These are phyloP conservation scores for Collybiopsis luxurians DNA, from an alignment of 768 basidiomycete genomes.

Conservation along the genomic window DNA sequence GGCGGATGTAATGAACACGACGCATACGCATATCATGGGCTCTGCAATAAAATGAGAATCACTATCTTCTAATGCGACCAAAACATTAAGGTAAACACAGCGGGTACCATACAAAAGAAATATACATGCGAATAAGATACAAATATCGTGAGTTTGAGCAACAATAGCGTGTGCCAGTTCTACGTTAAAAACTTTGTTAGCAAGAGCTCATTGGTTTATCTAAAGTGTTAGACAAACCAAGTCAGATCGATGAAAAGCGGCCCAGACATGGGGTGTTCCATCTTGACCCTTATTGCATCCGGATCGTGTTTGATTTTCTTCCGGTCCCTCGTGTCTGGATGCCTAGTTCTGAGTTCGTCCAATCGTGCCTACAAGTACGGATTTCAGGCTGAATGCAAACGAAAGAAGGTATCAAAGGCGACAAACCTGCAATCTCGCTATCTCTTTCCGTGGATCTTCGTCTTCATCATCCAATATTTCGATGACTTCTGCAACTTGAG, in stretches of 20 bases:
- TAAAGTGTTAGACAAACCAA: neutral
- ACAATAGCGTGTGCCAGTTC: too few species aligned
- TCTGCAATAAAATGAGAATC: too few species aligned
- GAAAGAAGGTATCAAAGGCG: neutral
- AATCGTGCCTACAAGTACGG: neutral
- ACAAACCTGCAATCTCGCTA: neutral
- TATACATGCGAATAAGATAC: too few species aligned
- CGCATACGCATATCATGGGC: too few species aligned
- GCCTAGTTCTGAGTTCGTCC: neutral
- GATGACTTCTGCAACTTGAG: neutral
- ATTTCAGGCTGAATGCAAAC: neutral
- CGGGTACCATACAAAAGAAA: too few species aligned
- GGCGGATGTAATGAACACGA: too few species aligned
- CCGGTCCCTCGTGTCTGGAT: neutral
- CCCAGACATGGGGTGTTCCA: neutral
- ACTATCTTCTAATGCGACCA: too few species aligned
- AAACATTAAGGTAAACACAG: too few species aligned
- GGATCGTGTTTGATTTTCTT: neutral
- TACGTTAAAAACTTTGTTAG: neutral
- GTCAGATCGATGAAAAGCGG: constrained; percentile 1
- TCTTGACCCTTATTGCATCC: neutral
- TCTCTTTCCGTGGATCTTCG: neutral
- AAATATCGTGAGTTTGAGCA: too few species aligned
- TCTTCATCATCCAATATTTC: neutral
- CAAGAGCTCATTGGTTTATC: neutral